Evolutionary conservation across 23 red algal species (phyloP), one percentile per base, ranked within the genome.

Genomic region (Gracilariopsis chorda): DNA sequence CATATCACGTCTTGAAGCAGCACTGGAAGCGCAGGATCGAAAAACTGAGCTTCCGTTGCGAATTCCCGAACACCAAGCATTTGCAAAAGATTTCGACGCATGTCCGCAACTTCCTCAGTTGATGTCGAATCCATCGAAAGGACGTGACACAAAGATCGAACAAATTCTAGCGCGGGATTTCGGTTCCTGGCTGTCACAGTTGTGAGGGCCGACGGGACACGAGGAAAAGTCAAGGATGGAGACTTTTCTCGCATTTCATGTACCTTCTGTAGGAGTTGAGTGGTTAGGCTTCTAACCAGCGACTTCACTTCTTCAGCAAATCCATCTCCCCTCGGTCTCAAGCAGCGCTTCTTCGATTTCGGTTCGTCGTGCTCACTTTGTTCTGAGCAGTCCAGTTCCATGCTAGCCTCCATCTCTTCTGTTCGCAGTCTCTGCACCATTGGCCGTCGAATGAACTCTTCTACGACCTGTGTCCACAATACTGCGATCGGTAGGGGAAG

Each of bases 1-100:
- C 95, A 97, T 16, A 92, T 88, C 17, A 97, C 80, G 70, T 92
- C 88, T 32, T 78, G 67, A 45, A 97, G 53, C 35, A 59, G 75
- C 10, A 91, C 83, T 40, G 64, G 47, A 8, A 85, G 48, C 14
- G 89, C 78, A 8, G 85, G 88, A 49, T 91, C 62, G 6, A 70
- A 53, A 70, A 87, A 90, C 42, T 84, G 53, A 25, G 89, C 82
- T 45, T 88, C 84, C 37, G 75, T 65, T 19, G 87, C 85, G 67
- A 98, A 98, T 78, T 98, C 95, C 19, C 91, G 80, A 35, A 94
- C 90, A 28, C 92, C 76, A 49, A 98, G 57, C 53, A 98, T 43
- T 1, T 80, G 80, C 36, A 93, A 75, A 6, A 94, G 71, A 29
- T 72, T 84, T 21, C 95, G 34, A 11, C 92, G 83, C 75, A 98